Percentiles rank a stretch among this genome's conserved stretches.
Evolutionary conservation across 202 grass and related monocot species (phyloP).

Genomic region (Panicum virgatum): DNA sequence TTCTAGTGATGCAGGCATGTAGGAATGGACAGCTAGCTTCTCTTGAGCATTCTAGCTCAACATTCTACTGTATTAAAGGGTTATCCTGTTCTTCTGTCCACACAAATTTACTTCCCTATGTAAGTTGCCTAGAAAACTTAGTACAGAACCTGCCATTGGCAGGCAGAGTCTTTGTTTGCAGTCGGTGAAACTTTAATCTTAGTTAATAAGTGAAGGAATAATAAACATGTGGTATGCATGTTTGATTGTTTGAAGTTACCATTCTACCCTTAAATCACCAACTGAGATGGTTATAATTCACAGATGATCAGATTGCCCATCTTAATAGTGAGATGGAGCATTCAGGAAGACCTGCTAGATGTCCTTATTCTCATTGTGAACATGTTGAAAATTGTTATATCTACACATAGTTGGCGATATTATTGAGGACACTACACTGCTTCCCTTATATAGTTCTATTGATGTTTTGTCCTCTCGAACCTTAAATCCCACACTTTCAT

Average conservation of each 20-base stretch:
- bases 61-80: not conserved
- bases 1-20: conserved; percentile 1
- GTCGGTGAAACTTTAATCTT: not conserved
- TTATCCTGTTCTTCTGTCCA: not conserved
- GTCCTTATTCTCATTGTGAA: not conserved
- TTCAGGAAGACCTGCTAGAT: not conserved
- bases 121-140: conserved; percentile 16
- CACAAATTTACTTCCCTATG: not conserved
- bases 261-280: conserved; percentile 17
- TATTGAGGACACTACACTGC: not conserved
- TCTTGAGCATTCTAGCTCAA: not conserved
- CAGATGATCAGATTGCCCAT: not conserved
- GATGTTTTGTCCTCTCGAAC: not conserved
- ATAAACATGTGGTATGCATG: not conserved
- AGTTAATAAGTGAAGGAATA: conserved; percentile 2
- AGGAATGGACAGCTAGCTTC: not conserved
- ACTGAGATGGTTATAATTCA: not conserved
- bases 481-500: not conserved
- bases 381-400: not conserved
- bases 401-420: not conserved
- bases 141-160: not conserved
- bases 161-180: not conserved
- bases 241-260: conserved; percentile 20
- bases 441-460: not conserved
- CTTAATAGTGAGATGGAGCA: not conserved